Evolutionary conservation across 257 asterid genomes (phyloP), one percentile per base, ranked within the genome.

Genomic region (Fraxinus cuspidata): DNA sequence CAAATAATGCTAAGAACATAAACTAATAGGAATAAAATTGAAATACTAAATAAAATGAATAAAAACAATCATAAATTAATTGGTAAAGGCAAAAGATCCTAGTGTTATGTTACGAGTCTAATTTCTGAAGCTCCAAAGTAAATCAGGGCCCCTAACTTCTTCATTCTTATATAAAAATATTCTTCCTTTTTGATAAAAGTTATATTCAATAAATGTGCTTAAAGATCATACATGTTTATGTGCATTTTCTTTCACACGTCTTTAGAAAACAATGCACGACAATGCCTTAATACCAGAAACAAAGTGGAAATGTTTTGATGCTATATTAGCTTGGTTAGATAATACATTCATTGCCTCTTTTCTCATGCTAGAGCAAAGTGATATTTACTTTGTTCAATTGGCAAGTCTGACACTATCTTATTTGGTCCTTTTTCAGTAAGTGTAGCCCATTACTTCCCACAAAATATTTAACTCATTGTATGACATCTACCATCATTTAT

Each of bases 71-170:
- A 28, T 28, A 1, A 28, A 28, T 28, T 28, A 28, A 28, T 28
- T 28, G 29, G 29, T 28, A 7, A 38, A 38, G 42, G 8, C 12
- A 9, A 38, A 38, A 38, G 10, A 53, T 18, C 27, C 27, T 19
- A 53, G 2, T 7, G 64, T 53, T 53, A 53, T n/a, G 64, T 53
- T 53, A 53, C 27, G 1, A 3, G n/a, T 19, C 69, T 51, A 29
- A 10, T 60, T 29, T 13, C 65, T 67, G 65, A 63, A 35, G 71
- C 82, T 23, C 38, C 37, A 18, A 53, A 32, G 23, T 68, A 76
- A 34, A 58, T 27, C 21, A 47, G 71, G 71, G 32, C 35, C 44
- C 19, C 53, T 19, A 53, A 53, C 27, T 53, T 5, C 64, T 53
- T 53, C 64, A 53, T 18, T 53, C 64, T 19, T 18, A 53, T 18